Percentiles rank a stretch among this genome's conserved stretches.
Evolutionary conservation across 2,329 filamentous ascomycete genomes (phyloP).

Genomic region (Clonostachys rosea): DNA sequence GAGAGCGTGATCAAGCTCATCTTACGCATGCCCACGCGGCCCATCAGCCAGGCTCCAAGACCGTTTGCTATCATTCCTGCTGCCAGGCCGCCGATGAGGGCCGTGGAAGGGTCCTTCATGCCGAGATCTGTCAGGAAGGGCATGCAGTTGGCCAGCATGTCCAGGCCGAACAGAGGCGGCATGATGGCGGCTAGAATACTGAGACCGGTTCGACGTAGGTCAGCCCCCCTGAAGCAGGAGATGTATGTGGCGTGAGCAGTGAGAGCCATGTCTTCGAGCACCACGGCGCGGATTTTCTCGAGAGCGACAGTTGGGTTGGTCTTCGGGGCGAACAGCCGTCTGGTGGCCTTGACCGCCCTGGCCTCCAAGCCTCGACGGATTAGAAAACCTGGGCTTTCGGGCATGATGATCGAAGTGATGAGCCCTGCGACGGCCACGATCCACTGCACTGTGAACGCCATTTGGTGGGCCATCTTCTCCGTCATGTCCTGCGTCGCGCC

Average conservation of each 20-base stretch:
- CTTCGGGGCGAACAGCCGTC: constrained; percentile 27
- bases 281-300: constrained; percentile 17
- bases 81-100: constrained; percentile 38
- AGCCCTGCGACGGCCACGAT: constrained; percentile 34
- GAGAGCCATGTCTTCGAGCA: constrained; percentile 28
- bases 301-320: constrained; percentile 3
- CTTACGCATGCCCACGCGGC: constrained; percentile 28
- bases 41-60: constrained; percentile 34
- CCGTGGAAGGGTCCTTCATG: constrained; percentile 28
- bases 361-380: constrained; percentile 31
- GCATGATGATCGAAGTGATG: constrained; percentile 34
- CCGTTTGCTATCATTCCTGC: constrained; percentile 37
- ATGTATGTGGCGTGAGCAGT: constrained; percentile 35
- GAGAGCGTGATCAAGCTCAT: constrained; percentile 27
- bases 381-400: constrained; percentile 45
- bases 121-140: constrained; percentile 32
- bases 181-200: constrained; percentile 33
- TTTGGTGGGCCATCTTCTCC: constrained; percentile 24
- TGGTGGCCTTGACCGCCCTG: constrained; percentile 37
- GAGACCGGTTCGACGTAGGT: constrained; percentile 34
- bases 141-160: constrained; percentile 32
- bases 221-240: constrained; percentile 35
- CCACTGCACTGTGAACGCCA: constrained; percentile 38
- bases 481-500: constrained; percentile 15
- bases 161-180: constrained; percentile 38